A percentile compares a stretch with the other conserved stretches of the same genome.
Conservation (phyloP, 2,329 filamentous ascomycete genomes). For the Calonectria montana region DNA sequence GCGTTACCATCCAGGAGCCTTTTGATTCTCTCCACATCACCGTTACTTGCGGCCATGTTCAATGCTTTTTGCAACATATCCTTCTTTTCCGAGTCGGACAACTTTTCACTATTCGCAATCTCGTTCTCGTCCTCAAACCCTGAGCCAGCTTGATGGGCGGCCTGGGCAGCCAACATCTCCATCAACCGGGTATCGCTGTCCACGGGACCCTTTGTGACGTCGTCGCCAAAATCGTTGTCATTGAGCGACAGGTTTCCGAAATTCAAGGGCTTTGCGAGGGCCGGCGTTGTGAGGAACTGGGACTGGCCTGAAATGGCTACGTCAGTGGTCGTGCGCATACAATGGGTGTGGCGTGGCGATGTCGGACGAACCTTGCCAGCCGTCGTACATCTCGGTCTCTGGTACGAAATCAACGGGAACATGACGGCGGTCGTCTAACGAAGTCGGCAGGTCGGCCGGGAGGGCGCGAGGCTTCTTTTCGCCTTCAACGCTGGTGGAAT, state of each 20-base stretch:
- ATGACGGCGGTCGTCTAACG: constrained; percentile 86
- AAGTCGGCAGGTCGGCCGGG: constrained; percentile 88
- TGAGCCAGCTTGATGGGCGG: constrained; percentile 80
- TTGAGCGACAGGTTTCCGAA: constrained; percentile 87
- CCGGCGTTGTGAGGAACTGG: constrained; percentile 90
- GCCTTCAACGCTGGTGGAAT: constrained; percentile 56
- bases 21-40: constrained; percentile 84
- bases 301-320: constrained; percentile 77
- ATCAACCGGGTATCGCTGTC: constrained; percentile 91
- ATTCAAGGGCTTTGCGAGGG: constrained; percentile 83
- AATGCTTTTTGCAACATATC: constrained; percentile 86
- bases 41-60: constrained; percentile 96
- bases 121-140: constrained; percentile 83
- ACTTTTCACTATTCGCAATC: constrained; percentile 78
- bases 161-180: constrained; percentile 95
- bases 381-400: constrained; percentile 98
- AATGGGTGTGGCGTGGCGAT: constrained; percentile 22
- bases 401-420: constrained; percentile 72
- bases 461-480: constrained; percentile 64
- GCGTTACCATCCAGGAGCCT: constrained; percentile 81
- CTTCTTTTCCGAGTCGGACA: constrained; percentile 81
- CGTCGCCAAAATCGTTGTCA: constrained; percentile 79
- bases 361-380: constrained; percentile 83
- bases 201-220: constrained; percentile 62
- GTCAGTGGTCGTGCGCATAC: constrained; percentile 42